Base-by-base conservation (phyloP, 1,284 basidiomycete genomes). In the Ceratobasidium theobromae region DNA sequence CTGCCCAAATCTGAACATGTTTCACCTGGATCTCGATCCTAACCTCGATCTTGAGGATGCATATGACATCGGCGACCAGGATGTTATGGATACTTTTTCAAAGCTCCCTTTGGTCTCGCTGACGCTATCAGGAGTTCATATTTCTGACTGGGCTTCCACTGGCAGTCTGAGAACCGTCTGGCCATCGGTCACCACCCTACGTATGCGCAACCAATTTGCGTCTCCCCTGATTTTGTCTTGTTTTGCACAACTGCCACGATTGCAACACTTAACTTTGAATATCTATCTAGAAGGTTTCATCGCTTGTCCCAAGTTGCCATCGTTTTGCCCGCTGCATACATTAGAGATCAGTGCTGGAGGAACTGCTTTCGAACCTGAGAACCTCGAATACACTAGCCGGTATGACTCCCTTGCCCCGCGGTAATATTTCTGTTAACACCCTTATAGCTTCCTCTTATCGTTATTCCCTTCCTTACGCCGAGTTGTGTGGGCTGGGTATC, bases 41-140 rank as follows among this genome's bases (percentile, higher is more conserved):
- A 28, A 16, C 25, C 9, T 3, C 9, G 27, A 18, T 1, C 14
- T 21, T 27, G 45, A 48, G 8, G 30, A 60, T 16, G 23, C 45
- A 21, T 60, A 60, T n/a, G 33, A 60, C 18, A 60, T 60, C 12
- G 57, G 57, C 8, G 27, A 60, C n/a, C 57, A 60, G 27, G 57
- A 60, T 23, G 25, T 60, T 18, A 60, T 60, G 57, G 57, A 60
- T 27, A 49, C 41, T 1, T 60, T 60, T n/a, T 60, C 57, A 14
- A 60, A 49, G n/a, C 57, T 60, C 30, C 57, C 57, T n/a, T 45
- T 60, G 25, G 35, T 27, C 18, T 48, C 45, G 5, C 41, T 60
- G 32, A 38, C 30, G 4, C 21, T 60, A 18, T 9, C 27, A 12
- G 57, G 57, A 16, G 57, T 60, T 11, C 57, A 60, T 27, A 21